Evolutionary conservation across 805 yeast genomes (phyloP), one percentile per base, ranked within the genome.

Genomic region (Wickerhamiella australiensis): DNA sequence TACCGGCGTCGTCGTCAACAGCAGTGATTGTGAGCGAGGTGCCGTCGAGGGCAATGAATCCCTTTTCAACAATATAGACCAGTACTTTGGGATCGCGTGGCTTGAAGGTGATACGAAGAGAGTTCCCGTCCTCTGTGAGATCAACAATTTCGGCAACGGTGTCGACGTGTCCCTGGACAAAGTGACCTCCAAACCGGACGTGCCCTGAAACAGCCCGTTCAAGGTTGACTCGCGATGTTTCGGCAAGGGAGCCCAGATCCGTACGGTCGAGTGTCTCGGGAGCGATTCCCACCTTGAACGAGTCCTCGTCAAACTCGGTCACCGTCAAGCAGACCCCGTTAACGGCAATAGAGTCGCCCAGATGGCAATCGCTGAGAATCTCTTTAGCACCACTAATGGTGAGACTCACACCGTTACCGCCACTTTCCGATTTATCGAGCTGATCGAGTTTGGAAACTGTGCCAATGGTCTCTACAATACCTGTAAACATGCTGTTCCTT

Each of bases 151-250:
- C 65, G 2, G 96, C 96, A 31, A 81, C 73, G 0, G 96, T 85
- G 63, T 92, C 99, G 25, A 92, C 86, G 68, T 92, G 99, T 5
- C 98, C 99, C 57, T 92, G 98, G 2, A 92, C 99, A 55, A 90
- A 77, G 65, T 92, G 99, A 0, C 99, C 99, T 21, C 99, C 99
- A 59, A 88, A 78, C 54, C 98, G 72, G 5, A 79, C 85, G 48
- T 84, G 85, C 12, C 79, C 78, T 2, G 79, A 71, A 27, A 92
- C 86, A 0, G 99, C 99, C 52, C 99, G 73, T 65, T 92, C 99
- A 53, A 90, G 70, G 62, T 92, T 90, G 18, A 92, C 95, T 52
- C 71, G 73, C 17, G 75, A 63, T 1, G 85, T 88, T 0, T 50
- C 44, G 20, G 57, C 61, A 63, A 90, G 73, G 8, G 65, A 65